Conservation (phyloP, 768 basidiomycete genomes). For the Peribolospora kevripleyi region DNA sequence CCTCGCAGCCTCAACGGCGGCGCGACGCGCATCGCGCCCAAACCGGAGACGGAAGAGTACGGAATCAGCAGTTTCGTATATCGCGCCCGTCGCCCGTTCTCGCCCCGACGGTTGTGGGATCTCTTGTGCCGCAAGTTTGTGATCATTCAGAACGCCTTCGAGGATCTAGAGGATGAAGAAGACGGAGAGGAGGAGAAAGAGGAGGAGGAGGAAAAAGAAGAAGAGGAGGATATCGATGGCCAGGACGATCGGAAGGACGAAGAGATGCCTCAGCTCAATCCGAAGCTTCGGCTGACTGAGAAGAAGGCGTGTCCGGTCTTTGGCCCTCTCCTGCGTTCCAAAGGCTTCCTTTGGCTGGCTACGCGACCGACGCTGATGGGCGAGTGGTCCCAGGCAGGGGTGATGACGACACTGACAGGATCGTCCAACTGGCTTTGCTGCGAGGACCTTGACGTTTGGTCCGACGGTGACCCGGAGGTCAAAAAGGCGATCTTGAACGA, state of each 20-base stretch:
- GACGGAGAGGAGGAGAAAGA: slow-evolving; percentile 9
- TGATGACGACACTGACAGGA: slow-evolving; percentile 11
- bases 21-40: slow-evolving; percentile 11
- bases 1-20: neutral
- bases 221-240: slow-evolving; percentile 6
- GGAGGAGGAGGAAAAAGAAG: slow-evolving; percentile 9
- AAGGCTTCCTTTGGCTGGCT: slow-evolving; percentile 21
- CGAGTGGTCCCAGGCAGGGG: slow-evolving; percentile 19
- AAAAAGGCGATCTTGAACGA: slow-evolving; percentile 16
- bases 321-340: slow-evolving; percentile 17
- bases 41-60: slow-evolving; percentile 18
- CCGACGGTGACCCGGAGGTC: neutral
- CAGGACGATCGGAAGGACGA: slow-evolving; percentile 8
- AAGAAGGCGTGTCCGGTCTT: slow-evolving; percentile 15
- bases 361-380: slow-evolving; percentile 16
- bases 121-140: slow-evolving; percentile 15
- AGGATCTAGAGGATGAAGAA: slow-evolving; percentile 7
- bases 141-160: slow-evolving; percentile 17
- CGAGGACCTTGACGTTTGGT: neutral
- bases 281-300: slow-evolving; percentile 12
- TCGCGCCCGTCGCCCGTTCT: slow-evolving; percentile 18
- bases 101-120: slow-evolving; percentile 18
- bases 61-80: slow-evolving; percentile 15
- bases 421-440: neutral
- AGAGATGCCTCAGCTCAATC: slow-evolving; percentile 17